A percentile compares a stretch with the other conserved stretches of the same genome.
phyloP scores from a whole-genome alignment of 192 early-diverging fungal genomes.

The Coemansia sp. region DNA sequence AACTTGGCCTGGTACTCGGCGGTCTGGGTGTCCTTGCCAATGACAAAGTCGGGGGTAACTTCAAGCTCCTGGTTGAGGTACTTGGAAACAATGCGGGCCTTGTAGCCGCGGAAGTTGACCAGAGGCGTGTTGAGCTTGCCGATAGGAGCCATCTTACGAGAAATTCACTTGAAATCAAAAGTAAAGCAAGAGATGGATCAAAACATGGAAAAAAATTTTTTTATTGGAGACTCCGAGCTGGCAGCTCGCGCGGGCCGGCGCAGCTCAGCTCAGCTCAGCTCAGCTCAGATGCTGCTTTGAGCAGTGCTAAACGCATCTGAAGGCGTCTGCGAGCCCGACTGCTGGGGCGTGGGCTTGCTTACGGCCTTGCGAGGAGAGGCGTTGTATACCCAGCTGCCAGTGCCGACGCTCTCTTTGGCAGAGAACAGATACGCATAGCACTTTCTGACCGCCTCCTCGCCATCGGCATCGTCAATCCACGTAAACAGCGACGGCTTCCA shows the following conservation, averaged over 20 bases:
- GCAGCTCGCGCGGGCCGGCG: too few relatives aligned
- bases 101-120: conserved; percentile 51
- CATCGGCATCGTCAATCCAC: conserved; percentile 45
- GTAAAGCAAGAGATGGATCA: conserved; percentile 6
- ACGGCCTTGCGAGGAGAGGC: conserved; percentile 19
- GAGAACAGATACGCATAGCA: conserved; percentile 42
- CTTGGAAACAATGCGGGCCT: conserved; percentile 73
- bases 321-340: conserved; percentile 44
- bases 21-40: conserved; percentile 72
- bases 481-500: conserved; percentile 58
- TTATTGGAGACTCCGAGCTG: too few relatives aligned
- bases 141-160: conserved; percentile 32
- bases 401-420: conserved; percentile 46
- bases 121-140: conserved; percentile 38
- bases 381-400: conserved; percentile 50
- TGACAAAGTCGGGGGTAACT: conserved; percentile 58
- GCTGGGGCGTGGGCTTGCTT: conserved; percentile 9
- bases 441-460: conserved; percentile 31
- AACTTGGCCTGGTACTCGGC: conserved; percentile 87
- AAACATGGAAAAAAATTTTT: not conserved
- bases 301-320: conserved; percentile 52
- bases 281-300: conserved; percentile 29
- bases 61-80: conserved; percentile 76
- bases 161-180: conserved; percentile 1
- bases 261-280: not conserved